Conservation (phyloP, 352 stramenopile genomes). For the Pelagophyceae sp. region DNA sequence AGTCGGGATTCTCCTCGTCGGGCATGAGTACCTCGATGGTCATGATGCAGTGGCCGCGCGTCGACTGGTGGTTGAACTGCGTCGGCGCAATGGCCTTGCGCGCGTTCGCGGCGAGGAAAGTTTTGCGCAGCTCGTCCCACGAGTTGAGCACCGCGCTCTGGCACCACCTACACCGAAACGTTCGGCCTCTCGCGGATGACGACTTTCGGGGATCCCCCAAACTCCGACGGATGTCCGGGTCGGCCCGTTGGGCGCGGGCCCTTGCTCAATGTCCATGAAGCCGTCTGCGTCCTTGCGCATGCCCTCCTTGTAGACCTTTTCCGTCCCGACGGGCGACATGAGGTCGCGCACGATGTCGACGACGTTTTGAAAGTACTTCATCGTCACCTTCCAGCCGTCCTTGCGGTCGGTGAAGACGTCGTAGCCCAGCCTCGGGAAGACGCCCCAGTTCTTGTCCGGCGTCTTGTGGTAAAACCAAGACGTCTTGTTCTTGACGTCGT, state of each 20-base stretch:
- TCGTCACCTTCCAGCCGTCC: slow-evolving; percentile 89
- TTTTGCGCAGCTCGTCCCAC: slow-evolving; percentile 78
- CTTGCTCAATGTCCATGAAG: slow-evolving; percentile 88
- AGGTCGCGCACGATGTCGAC: slow-evolving; percentile 86
- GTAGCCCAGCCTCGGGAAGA: slow-evolving; percentile 79
- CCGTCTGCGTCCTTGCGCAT: slow-evolving; percentile 84
- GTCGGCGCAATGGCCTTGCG: slow-evolving; percentile 82
- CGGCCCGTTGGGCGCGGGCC: too few relatives aligned
- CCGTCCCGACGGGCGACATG: slow-evolving; percentile 78
- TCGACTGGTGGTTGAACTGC: slow-evolving; percentile 87
- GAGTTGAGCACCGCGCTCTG: slow-evolving; percentile 75
- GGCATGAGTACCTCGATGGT: slow-evolving; percentile 84
- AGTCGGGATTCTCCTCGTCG: slow-evolving; percentile 69
- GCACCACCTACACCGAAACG: too few relatives aligned
- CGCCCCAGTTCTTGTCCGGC: slow-evolving; percentile 68
- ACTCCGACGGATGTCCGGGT: too few relatives aligned
- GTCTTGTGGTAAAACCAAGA: slow-evolving; percentile 74
- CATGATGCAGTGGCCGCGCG: slow-evolving; percentile 86
- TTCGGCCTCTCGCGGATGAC: too few relatives aligned
- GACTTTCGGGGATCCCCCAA: too few relatives aligned
- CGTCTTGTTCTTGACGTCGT: slow-evolving; percentile 18
- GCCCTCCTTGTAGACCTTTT: slow-evolving; percentile 85
- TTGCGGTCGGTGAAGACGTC: slow-evolving; percentile 85
- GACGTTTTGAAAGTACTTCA: slow-evolving; percentile 95
- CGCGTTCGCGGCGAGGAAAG: slow-evolving; percentile 77